Base-by-base conservation (phyloP, 2,329 filamentous ascomycete species). In the Eutypa lata region DNA sequence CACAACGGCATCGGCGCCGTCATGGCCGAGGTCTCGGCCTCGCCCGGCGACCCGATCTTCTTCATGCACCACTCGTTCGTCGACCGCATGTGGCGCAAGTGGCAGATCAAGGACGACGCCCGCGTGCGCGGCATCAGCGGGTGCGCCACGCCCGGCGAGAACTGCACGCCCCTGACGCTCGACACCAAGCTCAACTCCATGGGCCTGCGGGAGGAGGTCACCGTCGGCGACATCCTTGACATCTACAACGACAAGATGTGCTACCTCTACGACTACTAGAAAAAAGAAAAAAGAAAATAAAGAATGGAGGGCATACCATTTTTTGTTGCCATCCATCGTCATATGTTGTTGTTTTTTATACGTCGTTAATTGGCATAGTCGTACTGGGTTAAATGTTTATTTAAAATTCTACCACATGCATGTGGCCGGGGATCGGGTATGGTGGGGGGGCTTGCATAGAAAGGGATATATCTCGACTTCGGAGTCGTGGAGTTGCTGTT, bases 1-100 rank as follows among this genome's bases (percentile, higher is more conserved):
- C 69, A 71, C 56, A 68, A 71, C 56, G 67, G 68, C 22, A 57
- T 71, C 40, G 69, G 69, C 44, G 68, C 65, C 8, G 64, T 70
- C 51, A 72, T 72, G 69, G 59, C 63, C 1, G 66, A 68, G 22
- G 67, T 72, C 1, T 59, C 66, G 2, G 61, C 65, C 3, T 69
- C 68, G 3, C 65, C 68, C 16, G 64, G 66, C 33, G 69, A 72
- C 53, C 69, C 69, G 2, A 52, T 66, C 47, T 72, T 70, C 59
- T 68, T 67, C 56, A 60, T 69, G 64, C 68, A 70, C 57, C 67
- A 71, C 57, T 35, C 57, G 5, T 71, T 68, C 56, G 57, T 71
- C 55, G 68, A 71, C 60, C 67, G 64, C 57, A 61, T 58, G 28
- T 70, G 65, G 65, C 61, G 65, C 44, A 59, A 62, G 47, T 71